Base-by-base conservation (phyloP, 257 asterid genomes). In the Cinchona pubescens region DNA sequence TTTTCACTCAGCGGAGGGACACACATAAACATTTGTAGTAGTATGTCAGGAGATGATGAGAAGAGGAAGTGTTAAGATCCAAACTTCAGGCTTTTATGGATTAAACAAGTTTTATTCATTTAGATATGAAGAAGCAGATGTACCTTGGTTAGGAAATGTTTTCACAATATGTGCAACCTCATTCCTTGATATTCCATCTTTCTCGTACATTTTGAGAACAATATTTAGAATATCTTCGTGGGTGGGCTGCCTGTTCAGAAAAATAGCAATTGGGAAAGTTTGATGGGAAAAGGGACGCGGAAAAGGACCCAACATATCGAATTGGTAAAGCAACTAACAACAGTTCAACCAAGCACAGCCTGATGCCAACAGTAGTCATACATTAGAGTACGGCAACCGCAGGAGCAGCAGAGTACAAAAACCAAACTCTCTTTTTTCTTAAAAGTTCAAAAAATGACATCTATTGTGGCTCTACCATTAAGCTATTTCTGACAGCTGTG, bases 91-190 rank as follows among this genome's bases (percentile, higher is more conserved):
- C 56, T 63, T 12, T 49, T 45, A 25, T 48, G 66, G 49, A 63
- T 27, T 21, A 49, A 35, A 73, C 35, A 62, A 56, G n/a, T 25
- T 34, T 40, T 27, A 53, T 55, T 70, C 32, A 48, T 42, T 25
- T 49, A 65, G 38, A 63, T 34, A 70, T 74, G 75, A 35, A 59
- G 40, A 68, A 16, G 51, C 53, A 53, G 18, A 34, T 40, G 59
- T 81, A 94, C 98, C 97, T 94, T 94, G 98, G 81, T 86, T 87
- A 40, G 98, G 98, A 82, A 92, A 94, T 76, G 89, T 85, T 30
- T 79, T 80, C 66, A 92, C 97, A 37, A 94, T 69, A 58, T 76
- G 73, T 61, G 75, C 79, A 83, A 92, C 93, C 69, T 89, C 95
- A 70, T 87, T 88, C 84, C 29, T 87, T 61, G 86, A 83, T 68